Percentiles rank a stretch among this genome's conserved stretches.
Evolutionary conservation across 139 green algal genomes (phyloP).

Genomic region (Micractinium conductrix): DNA sequence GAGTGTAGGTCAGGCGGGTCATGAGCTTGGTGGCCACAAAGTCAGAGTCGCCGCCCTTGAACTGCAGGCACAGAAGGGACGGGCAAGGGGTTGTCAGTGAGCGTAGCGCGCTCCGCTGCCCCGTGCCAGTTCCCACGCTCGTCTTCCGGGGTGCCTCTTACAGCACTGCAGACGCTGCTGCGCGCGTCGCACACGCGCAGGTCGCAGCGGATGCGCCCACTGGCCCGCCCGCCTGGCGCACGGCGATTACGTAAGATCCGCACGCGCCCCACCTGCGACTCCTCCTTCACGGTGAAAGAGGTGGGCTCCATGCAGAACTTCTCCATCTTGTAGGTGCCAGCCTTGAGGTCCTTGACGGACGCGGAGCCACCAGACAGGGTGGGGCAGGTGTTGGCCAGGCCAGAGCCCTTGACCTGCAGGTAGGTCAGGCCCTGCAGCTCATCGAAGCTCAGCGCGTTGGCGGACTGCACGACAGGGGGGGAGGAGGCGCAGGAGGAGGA

Average conservation of each 20-base stretch:
- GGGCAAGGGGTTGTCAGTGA: background rate
- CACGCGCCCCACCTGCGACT: constrained; percentile 51
- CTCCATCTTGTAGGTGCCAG: constrained; percentile 91
- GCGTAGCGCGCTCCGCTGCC: background rate
- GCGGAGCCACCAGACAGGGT: constrained; percentile 80
- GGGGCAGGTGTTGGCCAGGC: constrained; percentile 99
- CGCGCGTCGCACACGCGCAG: too few relatives aligned
- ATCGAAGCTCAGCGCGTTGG: constrained; percentile 93
- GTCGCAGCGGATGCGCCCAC: too few relatives aligned
- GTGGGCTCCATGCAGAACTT: constrained; percentile 99
- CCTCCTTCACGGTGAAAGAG: constrained; percentile 93
- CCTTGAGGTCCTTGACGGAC: constrained; percentile 86
- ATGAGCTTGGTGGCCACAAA: constrained; percentile 99
- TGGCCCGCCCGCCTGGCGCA: too few relatives aligned
- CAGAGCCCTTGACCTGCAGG: constrained; percentile 98
- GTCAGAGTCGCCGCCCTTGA: constrained; percentile 86
- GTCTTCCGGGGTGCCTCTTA: too few relatives aligned
- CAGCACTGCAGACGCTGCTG: too few relatives aligned
- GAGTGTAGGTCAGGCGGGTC: constrained; percentile 98
- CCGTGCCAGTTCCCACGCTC: too few relatives aligned
- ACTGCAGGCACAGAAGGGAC: constrained; percentile 19
- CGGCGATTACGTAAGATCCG: too few relatives aligned
- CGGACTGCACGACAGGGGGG: constrained; percentile 41
- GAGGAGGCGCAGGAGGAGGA: background rate
- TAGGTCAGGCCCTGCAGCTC: constrained; percentile 97